phyloP scores from a whole-genome alignment of 768 basidiomycete species.

The Collybia mongolica region DNA sequence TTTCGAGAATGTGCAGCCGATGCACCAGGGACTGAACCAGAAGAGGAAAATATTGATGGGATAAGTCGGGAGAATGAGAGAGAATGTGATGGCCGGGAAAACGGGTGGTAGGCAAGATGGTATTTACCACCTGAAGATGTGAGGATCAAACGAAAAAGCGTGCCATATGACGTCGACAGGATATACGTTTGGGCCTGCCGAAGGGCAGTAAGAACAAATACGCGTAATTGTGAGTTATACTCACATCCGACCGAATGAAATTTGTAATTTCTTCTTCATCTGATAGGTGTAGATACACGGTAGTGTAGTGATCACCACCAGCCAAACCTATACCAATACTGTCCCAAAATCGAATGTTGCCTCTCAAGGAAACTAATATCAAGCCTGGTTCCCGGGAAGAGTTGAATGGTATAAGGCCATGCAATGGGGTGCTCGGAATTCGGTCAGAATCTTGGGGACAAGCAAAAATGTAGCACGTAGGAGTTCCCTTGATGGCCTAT shows the following conservation, averaged over 20 bases:
- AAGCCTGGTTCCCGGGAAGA: conserved; percentile 82
- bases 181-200: conserved; percentile 64
- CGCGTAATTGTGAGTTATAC: conserved; percentile 21
- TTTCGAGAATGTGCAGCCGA: conserved; percentile 52
- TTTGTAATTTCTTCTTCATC: conserved; percentile 63
- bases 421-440: conserved; percentile 40
- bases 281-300: conserved; percentile 46
- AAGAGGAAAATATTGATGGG: conserved; percentile 40
- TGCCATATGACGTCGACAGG: conserved; percentile 65
- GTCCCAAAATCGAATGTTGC: conserved; percentile 85
- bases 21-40: conserved; percentile 35
- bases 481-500: conserved; percentile 64
- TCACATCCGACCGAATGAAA: conserved; percentile 63
- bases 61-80: conserved; percentile 40
- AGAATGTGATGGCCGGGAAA: conserved; percentile 53
- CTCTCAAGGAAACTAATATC: conserved; percentile 69
- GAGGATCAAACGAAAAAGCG: conserved; percentile 61
- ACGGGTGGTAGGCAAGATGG: conserved; percentile 55
- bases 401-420: conserved; percentile 68
- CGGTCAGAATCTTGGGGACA: conserved; percentile 52
- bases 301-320: conserved; percentile 67
- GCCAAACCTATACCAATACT: conserved; percentile 82
- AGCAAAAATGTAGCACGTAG: conserved; percentile 82
- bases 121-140: conserved; percentile 70
- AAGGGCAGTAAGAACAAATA: conserved; percentile 3